Evolutionary conservation across 2,329 filamentous ascomycete genomes (phyloP), one percentile per base, ranked within the genome.

Genomic region (Parafenestella ontariensis): DNA sequence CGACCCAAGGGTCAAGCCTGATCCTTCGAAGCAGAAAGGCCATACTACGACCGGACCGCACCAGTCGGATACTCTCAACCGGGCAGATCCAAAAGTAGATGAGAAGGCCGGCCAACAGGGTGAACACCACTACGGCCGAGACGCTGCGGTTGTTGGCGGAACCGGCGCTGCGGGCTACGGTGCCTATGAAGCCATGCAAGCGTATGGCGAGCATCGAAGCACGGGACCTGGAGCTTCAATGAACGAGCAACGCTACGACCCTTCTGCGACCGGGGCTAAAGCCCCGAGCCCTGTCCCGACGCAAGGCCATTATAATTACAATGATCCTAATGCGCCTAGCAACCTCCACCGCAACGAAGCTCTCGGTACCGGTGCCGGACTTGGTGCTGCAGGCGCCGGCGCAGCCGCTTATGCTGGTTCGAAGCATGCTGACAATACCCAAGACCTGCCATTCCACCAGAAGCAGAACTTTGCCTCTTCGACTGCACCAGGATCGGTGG

Each of bases 221-320:
- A 74, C 70, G 5, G 70, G 70, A 29, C 64, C 68, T 2, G 45
- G 46, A 18, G 66, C 70, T 10, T 59, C 70, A 9, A 66, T 74
- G 66, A 56, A 63, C 24, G 66, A 73, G 4, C 70, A 73, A 50
- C 68, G 68, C 29, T 74, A 72, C 33, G 69, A 73, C 34, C 59
- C 69, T 5, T 54, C 60, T 31, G 58, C 59, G 40, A 15, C 57
- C 21, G 58, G 62, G 17, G 68, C 71, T 13, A 65, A 61, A 41
- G 62, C 65, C 8, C 36, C 65, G 18, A 69, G 56, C 23, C 59
- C 65, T 3, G 50, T 66, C 5, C 58, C 61, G 10, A 26, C 59
- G 20, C 42, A 40, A 31, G 48, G 44, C 3, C 52, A 64, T 15
- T 64, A 63, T 23, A 61, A 69, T 33, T 58, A 66, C 48, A 64